Conservation (phyloP, 192 early-diverging fungal genomes). For the Funneliformis mosseae region DNA sequence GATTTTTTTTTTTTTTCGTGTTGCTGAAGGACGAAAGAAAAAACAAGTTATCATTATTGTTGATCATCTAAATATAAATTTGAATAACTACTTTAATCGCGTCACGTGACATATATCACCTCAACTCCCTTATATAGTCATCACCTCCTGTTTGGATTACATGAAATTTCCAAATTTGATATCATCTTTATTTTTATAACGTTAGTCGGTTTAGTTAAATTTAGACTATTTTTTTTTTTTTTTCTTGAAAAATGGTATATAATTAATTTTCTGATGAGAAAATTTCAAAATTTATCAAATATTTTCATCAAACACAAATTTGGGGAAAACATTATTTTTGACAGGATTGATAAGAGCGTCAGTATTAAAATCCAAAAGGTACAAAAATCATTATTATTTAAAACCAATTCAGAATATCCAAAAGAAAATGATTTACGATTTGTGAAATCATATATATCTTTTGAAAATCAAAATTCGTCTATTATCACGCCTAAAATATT, state of each 20-base stretch:
- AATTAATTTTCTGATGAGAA: constrained; percentile 47
- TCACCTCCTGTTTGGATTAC: too few species aligned
- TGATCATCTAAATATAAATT: too few species aligned
- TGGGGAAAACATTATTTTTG: constrained; percentile 80
- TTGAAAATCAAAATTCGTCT: constrained; percentile 21
- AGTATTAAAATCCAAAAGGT: constrained; percentile 7
- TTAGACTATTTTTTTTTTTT: neutral
- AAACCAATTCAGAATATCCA: constrained; percentile 87
- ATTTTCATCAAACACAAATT: constrained; percentile 81
- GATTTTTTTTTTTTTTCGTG: neutral
- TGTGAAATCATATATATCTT: constrained; percentile 33
- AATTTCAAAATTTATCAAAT: constrained; percentile 66
- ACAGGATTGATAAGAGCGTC: constrained; percentile 68
- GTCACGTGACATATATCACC: too few species aligned
- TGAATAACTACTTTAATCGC: too few species aligned
- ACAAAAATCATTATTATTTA: constrained; percentile 61
- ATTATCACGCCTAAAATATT: constrained; percentile 40
- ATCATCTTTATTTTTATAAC: too few species aligned
- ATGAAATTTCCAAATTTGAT: too few species aligned
- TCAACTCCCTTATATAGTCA: too few species aligned
- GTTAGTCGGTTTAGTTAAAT: too few species aligned
- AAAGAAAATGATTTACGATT: constrained; percentile 72
- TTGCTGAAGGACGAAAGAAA: neutral
- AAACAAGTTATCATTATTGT: too few species aligned
- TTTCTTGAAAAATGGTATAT: neutral